Evolutionary conservation across 164 flowering plant genomes (phyloP).

Genomic region (Tinospora cordifolia): DNA sequence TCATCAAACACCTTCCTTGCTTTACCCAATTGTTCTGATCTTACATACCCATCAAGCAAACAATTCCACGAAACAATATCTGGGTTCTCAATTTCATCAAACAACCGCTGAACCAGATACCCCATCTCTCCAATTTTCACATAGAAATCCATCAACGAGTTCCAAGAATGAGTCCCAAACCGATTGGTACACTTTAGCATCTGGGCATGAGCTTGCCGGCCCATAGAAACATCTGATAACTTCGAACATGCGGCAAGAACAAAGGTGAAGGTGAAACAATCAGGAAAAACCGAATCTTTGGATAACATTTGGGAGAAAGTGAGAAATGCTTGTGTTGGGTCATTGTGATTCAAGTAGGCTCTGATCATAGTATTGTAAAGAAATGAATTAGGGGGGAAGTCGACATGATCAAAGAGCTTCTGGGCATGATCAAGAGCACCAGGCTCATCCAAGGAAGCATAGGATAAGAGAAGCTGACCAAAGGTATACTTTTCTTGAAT

Average conservation of each 20-base stretch:
- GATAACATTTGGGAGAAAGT: constrained; percentile 16
- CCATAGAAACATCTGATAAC: neutral
- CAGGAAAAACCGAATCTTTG: constrained; percentile 8
- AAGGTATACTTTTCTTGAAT: constrained; percentile 13
- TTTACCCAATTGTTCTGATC: constrained; percentile 2
- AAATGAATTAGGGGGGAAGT: constrained; percentile 11
- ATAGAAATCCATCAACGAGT: constrained; percentile 21
- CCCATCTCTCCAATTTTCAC: constrained; percentile 13
- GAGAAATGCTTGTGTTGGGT: constrained; percentile 8
- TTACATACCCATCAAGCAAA: constrained; percentile 22
- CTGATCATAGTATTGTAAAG: constrained; percentile 19
- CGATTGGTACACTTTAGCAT: constrained; percentile 11
- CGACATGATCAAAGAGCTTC: constrained; percentile 14
- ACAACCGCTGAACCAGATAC: constrained; percentile 6
- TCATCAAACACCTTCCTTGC: too few relatives aligned
- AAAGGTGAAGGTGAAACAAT: constrained; percentile 20
- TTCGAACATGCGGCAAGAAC: constrained; percentile 15
- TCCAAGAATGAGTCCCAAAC: constrained; percentile 16
- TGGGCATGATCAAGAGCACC: constrained; percentile 7
- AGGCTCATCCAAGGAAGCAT: constrained; percentile 8
- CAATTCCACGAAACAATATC: constrained; percentile 23
- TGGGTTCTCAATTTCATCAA: constrained; percentile 16
- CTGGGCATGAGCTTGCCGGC: constrained; percentile 19
- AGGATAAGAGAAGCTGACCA: constrained; percentile 12
- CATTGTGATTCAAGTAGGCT: constrained; percentile 2